Percentiles rank a stretch among this genome's conserved stretches.
Evolutionary conservation across 2,329 filamentous ascomycete species (phyloP).

Genomic region (Gyromitra esculenta): DNA sequence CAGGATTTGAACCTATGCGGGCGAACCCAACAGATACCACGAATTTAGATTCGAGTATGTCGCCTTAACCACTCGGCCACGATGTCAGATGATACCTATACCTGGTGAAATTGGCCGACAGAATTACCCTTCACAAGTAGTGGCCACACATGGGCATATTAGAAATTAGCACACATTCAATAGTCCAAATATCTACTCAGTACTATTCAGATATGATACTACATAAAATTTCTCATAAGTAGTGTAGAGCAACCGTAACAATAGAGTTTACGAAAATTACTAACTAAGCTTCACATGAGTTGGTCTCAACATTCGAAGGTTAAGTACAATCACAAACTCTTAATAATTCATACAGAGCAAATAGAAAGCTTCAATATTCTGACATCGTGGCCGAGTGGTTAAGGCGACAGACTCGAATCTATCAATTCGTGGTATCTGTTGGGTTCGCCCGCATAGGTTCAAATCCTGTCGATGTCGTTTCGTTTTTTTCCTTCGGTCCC

Average conservation of each 20-base stretch:
- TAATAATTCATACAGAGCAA: too few species aligned
- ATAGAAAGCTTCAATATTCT: too few species aligned
- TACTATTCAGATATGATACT: too few species aligned
- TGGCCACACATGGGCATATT: background rate
- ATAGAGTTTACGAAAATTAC: too few species aligned
- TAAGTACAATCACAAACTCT: too few species aligned
- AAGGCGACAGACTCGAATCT: slow-evolving; percentile 51
- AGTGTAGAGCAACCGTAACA: too few species aligned
- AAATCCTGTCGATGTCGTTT: slow-evolving; percentile 47
- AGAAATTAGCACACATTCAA: too few species aligned
- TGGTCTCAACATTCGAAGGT: too few species aligned
- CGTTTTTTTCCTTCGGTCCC: background rate
- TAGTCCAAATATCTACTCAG: too few species aligned
- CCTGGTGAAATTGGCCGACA: background rate
- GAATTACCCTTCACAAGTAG: background rate
- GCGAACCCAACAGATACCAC: slow-evolving; percentile 52
- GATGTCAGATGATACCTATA: slow-evolving; percentile 20
- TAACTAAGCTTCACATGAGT: too few species aligned
- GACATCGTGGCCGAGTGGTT: slow-evolving; percentile 54
- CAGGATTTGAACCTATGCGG: slow-evolving; percentile 54
- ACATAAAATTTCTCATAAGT: too few species aligned
- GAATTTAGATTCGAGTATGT: slow-evolving; percentile 46
- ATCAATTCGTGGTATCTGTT: slow-evolving; percentile 46
- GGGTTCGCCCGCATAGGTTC: slow-evolving; percentile 53
- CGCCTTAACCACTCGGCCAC: slow-evolving; percentile 54